Conservation (phyloP, 192 early-diverging fungal genomes). For the Geranomyces variabilis region DNA sequence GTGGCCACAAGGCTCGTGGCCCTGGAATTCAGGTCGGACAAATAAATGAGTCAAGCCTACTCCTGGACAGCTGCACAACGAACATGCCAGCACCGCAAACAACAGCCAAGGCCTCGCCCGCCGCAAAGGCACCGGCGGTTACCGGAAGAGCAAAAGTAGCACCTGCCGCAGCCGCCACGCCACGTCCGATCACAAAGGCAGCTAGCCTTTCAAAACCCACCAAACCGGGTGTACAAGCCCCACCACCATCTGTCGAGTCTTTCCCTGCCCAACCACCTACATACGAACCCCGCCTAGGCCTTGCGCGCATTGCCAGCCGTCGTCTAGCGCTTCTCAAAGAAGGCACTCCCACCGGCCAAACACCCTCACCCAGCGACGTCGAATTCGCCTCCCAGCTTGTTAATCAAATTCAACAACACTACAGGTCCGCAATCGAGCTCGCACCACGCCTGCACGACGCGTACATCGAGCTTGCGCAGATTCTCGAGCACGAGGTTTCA, state of each 20-base stretch:
- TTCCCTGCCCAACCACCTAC: not conserved
- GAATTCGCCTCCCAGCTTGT: not conserved
- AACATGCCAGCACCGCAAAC: constrained; percentile 9
- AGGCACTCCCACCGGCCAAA: not conserved
- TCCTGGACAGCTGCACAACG: no score
- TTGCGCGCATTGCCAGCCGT: constrained; percentile 34
- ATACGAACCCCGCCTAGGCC: constrained; percentile 30
- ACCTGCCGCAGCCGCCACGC: not conserved
- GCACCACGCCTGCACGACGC: constrained; percentile 42
- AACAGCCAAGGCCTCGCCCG: constrained; percentile 15
- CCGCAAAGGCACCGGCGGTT: constrained; percentile 7
- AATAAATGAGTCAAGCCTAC: no score
- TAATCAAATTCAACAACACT: constrained; percentile 6
- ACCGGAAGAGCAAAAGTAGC: not conserved
- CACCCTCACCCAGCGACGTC: not conserved
- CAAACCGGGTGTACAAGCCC: not conserved
- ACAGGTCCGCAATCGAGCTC: constrained; percentile 26
- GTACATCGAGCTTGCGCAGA: constrained; percentile 52
- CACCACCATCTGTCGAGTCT: not conserved
- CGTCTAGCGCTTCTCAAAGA: constrained; percentile 29
- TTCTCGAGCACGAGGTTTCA: constrained; percentile 38
- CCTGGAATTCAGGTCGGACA: no score
- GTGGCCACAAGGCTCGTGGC: not conserved
- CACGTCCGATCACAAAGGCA: not conserved
- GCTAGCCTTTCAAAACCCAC: no score